phyloP scores from a whole-genome alignment of 2,329 filamentous ascomycete genomes.

The Elsinoe australis region DNA sequence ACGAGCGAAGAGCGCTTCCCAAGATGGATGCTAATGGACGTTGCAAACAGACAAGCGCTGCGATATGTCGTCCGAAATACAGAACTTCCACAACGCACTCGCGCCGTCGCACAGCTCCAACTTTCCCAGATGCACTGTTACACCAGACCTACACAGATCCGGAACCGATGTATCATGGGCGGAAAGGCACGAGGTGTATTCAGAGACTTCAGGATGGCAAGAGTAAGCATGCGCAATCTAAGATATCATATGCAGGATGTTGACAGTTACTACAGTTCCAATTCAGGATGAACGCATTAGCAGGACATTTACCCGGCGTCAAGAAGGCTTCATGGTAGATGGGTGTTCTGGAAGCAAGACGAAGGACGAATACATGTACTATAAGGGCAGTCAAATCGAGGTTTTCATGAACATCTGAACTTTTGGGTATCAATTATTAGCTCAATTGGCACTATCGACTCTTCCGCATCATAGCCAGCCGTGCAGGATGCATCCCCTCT shows the following conservation, averaged over 20 bases:
- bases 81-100: slow-evolving; percentile 68
- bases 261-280: slow-evolving; percentile 59
- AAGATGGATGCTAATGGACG: too few relatives aligned
- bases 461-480: slow-evolving; percentile 24
- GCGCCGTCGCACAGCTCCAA: slow-evolving; percentile 88
- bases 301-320: slow-evolving; percentile 80
- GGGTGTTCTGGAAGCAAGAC: too few relatives aligned
- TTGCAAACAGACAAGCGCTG: slow-evolving; percentile 75
- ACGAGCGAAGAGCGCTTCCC: too few relatives aligned
- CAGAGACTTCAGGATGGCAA: slow-evolving; percentile 81
- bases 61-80: slow-evolving; percentile 89
- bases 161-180: slow-evolving; percentile 84
- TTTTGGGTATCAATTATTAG: slow-evolving; percentile 9
- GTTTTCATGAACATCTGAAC: background rate
- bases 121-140: slow-evolving; percentile 94
- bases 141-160: slow-evolving; percentile 86
- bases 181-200: slow-evolving; percentile 89
- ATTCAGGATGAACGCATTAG: slow-evolving; percentile 83
- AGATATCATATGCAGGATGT: background rate
- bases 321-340: slow-evolving; percentile 87
- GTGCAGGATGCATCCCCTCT: slow-evolving; percentile 31
- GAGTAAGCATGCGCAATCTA: slow-evolving; percentile 50
- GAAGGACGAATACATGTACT: slow-evolving; percentile 1
- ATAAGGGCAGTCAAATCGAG: slow-evolving; percentile 10
- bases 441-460: background rate